Evolutionary conservation across 2,329 filamentous ascomycete genomes (phyloP).

Genomic region (Juglanconis juglandina): DNA sequence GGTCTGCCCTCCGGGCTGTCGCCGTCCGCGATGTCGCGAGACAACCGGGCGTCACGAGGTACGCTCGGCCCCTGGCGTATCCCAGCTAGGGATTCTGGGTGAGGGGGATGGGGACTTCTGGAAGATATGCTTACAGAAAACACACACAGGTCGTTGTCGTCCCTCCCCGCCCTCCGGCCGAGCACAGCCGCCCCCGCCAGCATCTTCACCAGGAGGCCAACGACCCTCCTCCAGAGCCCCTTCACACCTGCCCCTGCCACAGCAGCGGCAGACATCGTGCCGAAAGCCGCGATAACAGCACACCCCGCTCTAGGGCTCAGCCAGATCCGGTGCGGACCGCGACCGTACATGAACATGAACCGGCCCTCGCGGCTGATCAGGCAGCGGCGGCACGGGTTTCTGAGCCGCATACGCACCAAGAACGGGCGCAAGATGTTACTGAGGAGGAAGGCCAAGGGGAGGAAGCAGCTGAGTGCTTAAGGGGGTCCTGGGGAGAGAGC

Average conservation of each 20-base stretch:
- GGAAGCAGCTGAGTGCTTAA: conserved; percentile 40
- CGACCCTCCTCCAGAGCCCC: conserved; percentile 20
- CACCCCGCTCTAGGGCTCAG: conserved; percentile 49
- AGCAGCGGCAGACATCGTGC: conserved; percentile 41
- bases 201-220: conserved; percentile 24
- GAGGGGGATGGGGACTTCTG: no score
- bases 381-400: conserved; percentile 58
- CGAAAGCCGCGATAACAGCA: conserved; percentile 43
- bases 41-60: conserved; percentile 12
- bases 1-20: conserved; percentile 12
- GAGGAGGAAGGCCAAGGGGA: conserved; percentile 51
- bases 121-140: background rate
- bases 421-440: conserved; percentile 51
- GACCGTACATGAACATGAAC: conserved; percentile 50
- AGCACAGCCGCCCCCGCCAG: conserved; percentile 30
- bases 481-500: background rate
- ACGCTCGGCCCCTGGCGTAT: background rate
- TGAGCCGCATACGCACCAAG: conserved; percentile 47
- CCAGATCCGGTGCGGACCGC: conserved; percentile 57
- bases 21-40: conserved; percentile 13
- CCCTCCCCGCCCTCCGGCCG: conserved; percentile 49
- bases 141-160: conserved; percentile 31
- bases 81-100: background rate
- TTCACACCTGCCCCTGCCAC: conserved; percentile 15
- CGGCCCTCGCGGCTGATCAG: conserved; percentile 52